phyloP scores from a whole-genome alignment of 129 eudicot genomes.

The Artemisia argyi region DNA sequence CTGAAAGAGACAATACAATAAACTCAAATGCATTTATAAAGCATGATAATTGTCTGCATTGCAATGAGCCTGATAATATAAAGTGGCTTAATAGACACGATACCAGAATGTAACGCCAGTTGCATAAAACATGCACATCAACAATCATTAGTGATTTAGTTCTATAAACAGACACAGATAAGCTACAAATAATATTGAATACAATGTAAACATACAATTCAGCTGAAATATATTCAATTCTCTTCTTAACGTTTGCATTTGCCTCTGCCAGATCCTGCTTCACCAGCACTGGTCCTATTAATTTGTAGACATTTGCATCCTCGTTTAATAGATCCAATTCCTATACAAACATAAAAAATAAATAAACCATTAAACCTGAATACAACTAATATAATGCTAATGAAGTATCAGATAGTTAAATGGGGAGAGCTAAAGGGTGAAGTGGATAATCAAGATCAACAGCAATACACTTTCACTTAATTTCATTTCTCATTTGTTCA shows the following conservation, averaged over 20 bases:
- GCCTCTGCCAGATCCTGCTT: conserved; percentile 99
- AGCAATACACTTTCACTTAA: no score
- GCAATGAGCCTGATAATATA: no score
- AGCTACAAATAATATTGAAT: conserved; percentile 7
- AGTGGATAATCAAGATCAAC: background rate
- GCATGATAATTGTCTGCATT: background rate
- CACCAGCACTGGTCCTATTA: conserved; percentile 95
- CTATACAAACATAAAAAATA: conserved; percentile 28
- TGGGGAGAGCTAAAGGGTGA: background rate
- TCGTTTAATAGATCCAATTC: conserved; percentile 89
- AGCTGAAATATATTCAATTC: conserved; percentile 93
- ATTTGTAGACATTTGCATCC: conserved; percentile 93
- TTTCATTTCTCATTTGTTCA: no score
- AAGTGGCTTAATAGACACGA: no score
- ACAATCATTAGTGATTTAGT: background rate
- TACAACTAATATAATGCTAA: background rate
- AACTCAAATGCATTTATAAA: background rate
- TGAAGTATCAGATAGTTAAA: background rate
- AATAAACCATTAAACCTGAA: background rate
- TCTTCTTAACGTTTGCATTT: conserved; percentile 90
- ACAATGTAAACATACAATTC: conserved; percentile 61
- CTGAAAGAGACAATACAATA: background rate
- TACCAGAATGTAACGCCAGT: no score
- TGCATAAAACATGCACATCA: background rate
- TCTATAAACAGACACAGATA: background rate